Evolutionary conservation across 257 asterid species (phyloP).

Genomic region (Solanum bulbocastanum): DNA sequence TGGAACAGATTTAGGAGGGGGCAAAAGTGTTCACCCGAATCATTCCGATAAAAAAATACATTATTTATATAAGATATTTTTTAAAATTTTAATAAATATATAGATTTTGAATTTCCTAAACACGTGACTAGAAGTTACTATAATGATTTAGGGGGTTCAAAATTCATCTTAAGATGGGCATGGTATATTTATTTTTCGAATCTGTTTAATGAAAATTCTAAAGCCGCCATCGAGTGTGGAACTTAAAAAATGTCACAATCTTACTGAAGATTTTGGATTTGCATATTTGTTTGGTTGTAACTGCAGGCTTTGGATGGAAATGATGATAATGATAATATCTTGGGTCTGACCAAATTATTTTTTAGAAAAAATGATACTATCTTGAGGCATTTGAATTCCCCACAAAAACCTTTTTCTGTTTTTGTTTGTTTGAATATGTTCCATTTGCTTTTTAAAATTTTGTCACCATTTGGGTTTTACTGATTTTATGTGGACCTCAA

Average conservation of each 20-base stretch:
- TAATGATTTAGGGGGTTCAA: too few relatives aligned
- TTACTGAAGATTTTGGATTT: neutral
- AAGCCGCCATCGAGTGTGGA: accelerated
- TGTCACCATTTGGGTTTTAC: neutral
- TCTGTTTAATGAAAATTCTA: accelerated
- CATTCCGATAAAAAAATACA: too few relatives aligned
- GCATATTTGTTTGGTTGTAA: neutral
- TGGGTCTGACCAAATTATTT: neutral
- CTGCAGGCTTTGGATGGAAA: neutral
- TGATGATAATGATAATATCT: neutral
- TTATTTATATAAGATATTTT: accelerated
- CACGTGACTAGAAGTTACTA: neutral
- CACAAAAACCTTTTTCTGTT: neutral
- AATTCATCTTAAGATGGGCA: too few relatives aligned
- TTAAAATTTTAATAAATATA: too few relatives aligned
- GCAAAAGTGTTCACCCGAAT: neutral
- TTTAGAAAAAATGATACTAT: neutral
- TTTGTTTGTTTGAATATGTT: neutral
- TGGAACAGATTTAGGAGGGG: neutral
- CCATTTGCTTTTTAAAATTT: neutral
- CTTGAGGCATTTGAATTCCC: neutral
- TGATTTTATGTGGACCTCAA: neutral
- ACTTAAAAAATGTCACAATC: neutral
- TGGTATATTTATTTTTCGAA: too few relatives aligned
- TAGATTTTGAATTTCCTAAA: too few relatives aligned